phyloP scores from a whole-genome alignment of 768 basidiomycete species.

The Panaeolus cyanescens region DNA sequence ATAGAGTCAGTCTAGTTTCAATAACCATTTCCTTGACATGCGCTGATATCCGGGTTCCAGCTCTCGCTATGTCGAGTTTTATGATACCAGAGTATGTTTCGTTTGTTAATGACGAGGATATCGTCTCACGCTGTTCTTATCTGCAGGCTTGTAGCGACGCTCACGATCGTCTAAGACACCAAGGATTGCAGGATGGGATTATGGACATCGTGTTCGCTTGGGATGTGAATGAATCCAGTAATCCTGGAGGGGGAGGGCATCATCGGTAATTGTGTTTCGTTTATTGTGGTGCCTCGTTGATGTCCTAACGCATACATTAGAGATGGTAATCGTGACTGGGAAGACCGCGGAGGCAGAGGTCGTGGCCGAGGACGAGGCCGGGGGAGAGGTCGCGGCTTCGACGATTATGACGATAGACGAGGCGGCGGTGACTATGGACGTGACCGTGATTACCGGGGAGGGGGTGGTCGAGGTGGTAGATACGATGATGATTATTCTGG shows the following conservation, averaged over 20 bases:
- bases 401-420: conserved; percentile 51
- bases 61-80: conserved; percentile 92
- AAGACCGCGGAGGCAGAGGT: conserved; percentile 37
- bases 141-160: conserved; percentile 75
- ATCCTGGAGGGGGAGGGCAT: conserved; percentile 33
- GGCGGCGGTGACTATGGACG: conserved; percentile 48
- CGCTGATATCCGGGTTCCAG: conserved; percentile 38
- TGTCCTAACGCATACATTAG: conserved; percentile 14
- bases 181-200: conserved; percentile 80
- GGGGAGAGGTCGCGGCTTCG: conserved; percentile 27
- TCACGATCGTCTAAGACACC: conserved; percentile 76
- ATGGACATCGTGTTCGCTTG: conserved; percentile 89
- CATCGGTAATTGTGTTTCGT: conserved; percentile 23
- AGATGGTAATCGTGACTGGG: conserved; percentile 50
- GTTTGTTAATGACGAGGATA: background rate
- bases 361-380: conserved; percentile 31
- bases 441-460: conserved; percentile 46
- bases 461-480: conserved; percentile 40
- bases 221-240: conserved; percentile 63
- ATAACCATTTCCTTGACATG: background rate
- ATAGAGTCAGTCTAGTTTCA: conserved; percentile 54
- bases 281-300: background rate
- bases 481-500: conserved; percentile 45
- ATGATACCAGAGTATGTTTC: conserved; percentile 74
- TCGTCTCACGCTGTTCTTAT: background rate